Evolutionary conservation across 345 rosid species (phyloP).

Genomic region (Barbarea vulgaris): DNA sequence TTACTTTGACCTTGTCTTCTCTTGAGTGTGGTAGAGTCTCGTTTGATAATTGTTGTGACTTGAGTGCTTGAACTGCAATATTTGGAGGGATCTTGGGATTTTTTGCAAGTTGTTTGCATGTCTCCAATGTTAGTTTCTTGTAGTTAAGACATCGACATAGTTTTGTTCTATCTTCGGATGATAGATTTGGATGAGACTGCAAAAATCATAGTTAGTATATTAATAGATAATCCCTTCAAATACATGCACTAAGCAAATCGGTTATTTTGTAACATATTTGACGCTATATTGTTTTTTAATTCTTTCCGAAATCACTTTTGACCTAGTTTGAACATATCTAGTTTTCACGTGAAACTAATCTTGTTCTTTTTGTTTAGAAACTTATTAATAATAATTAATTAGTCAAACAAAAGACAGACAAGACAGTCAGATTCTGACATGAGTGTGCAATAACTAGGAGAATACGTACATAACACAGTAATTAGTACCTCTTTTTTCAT

Average conservation of each 20-base stretch:
- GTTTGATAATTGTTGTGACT: conserved; percentile 49
- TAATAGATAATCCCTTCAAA: neutral
- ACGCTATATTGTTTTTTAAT: neutral
- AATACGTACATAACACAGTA: conserved; percentile 2
- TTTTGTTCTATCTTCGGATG: conserved; percentile 62
- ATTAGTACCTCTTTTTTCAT: neutral
- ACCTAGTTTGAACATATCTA: neutral
- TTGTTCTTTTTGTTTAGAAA: conserved; percentile 16
- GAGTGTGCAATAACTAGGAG: conserved; percentile 13
- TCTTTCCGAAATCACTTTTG: neutral
- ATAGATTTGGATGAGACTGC: conserved; percentile 71
- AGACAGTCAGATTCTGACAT: conserved; percentile 29
- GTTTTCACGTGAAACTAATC: conserved; percentile 28
- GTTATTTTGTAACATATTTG: conserved; percentile 2
- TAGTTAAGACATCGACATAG: conserved; percentile 70
- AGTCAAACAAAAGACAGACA: conserved; percentile 22
- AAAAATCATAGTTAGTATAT: conserved; percentile 21
- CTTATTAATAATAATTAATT: conserved; percentile 1
- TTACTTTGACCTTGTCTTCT: conserved; percentile 28
- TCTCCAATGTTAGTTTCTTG: conserved; percentile 68
- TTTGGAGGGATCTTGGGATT: conserved; percentile 84
- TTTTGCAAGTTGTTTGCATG: conserved; percentile 76
- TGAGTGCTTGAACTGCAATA: conserved; percentile 67
- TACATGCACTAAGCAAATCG: neutral
- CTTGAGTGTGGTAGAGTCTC: conserved; percentile 15